Evolutionary conservation across 768 basidiomycete species (phyloP), one percentile per base, ranked within the genome.

Genomic region (Boletus tylopilopsis): DNA sequence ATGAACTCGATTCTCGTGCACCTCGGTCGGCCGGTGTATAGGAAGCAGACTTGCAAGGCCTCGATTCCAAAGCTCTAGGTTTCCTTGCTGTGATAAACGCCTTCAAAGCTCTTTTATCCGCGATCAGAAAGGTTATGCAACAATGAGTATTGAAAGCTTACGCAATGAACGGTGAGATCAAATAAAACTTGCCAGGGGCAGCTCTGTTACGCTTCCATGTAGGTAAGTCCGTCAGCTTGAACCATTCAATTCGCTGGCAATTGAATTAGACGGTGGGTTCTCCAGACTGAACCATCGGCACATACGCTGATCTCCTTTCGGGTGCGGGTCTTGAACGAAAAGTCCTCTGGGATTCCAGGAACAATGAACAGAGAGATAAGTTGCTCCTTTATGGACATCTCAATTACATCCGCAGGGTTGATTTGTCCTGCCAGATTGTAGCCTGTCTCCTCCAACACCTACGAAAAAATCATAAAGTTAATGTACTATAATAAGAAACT

Each of bases 391-490:
- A 94, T 90, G 36, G 85, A 84, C 68, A 91, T 77, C 65, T 92
- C 84, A 64, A 97, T 85, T 58, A 82, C 84, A 62, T 92, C 73
- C 38, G 80, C 66, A 3, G 80, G 76, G 57, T 84, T 71, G 42
- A 90, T 69, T 60, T 85, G 78, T 48, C 79, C 82, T 42, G 76
- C 78, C 47, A 93, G 64, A 68, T 97, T 92, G 73, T 90, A 98
- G 13, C 96, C 96, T 1, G 94, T 97, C 72, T 99, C 96, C 69
- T 99, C 96, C 25, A 90, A 75, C 21, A 98, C 95, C 94, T 97
- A 58, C n/a, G 19, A 19, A 46, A n/a, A 54, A 33, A 43, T 8
- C 40, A 19, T 60, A 54, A 59, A 51, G 19, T 58, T 33, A 27
- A 21, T n/a, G 27, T 38, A 11, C 30, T 36, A 22, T 22, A 21